Evolutionary conservation across 2,329 filamentous ascomycete species (phyloP).

Genomic region (Lojkania enalia): DNA sequence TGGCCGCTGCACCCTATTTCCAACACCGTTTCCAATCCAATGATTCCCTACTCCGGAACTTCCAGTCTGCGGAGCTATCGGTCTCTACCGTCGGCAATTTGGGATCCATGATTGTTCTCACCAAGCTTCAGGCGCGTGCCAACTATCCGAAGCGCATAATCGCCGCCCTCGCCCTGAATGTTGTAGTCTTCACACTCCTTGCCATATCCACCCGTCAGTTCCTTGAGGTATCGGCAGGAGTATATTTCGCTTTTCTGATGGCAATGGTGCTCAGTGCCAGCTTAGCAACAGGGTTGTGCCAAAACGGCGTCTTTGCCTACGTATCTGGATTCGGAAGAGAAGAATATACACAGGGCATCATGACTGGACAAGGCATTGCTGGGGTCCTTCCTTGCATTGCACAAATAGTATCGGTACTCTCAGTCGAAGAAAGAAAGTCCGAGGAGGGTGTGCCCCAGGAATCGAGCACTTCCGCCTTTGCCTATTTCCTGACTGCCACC

Average conservation of each 20-base stretch:
- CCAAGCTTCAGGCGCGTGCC: slow-evolving; percentile 77
- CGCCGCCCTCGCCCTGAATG: slow-evolving; percentile 74
- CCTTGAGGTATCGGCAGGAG: slow-evolving; percentile 61
- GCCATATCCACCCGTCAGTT: slow-evolving; percentile 77
- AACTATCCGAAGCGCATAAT: slow-evolving; percentile 89
- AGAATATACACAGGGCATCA: slow-evolving; percentile 94
- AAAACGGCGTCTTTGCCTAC: slow-evolving; percentile 94
- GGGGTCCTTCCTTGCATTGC: slow-evolving; percentile 87
- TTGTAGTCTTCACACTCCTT: slow-evolving; percentile 74
- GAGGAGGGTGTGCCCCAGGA: slow-evolving; percentile 36
- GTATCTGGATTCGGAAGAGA: slow-evolving; percentile 80
- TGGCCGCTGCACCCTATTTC: slow-evolving; percentile 93
- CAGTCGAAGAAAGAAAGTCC: slow-evolving; percentile 56
- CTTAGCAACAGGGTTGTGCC: slow-evolving; percentile 79
- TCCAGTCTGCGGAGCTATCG: slow-evolving; percentile 86
- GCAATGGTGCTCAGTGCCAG: slow-evolving; percentile 79
- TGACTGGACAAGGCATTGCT: slow-evolving; percentile 90
- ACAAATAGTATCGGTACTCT: slow-evolving; percentile 81
- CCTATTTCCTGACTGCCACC: slow-evolving; percentile 90
- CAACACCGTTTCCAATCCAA: slow-evolving; percentile 74
- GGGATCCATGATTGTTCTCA: slow-evolving; percentile 72
- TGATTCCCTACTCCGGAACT: slow-evolving; percentile 74
- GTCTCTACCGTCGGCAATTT: slow-evolving; percentile 86
- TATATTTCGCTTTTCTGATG: slow-evolving; percentile 82
- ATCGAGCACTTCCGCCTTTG: slow-evolving; percentile 73